Conservation (phyloP, 257 asterid species). For the Solanum appendiculatum region DNA sequence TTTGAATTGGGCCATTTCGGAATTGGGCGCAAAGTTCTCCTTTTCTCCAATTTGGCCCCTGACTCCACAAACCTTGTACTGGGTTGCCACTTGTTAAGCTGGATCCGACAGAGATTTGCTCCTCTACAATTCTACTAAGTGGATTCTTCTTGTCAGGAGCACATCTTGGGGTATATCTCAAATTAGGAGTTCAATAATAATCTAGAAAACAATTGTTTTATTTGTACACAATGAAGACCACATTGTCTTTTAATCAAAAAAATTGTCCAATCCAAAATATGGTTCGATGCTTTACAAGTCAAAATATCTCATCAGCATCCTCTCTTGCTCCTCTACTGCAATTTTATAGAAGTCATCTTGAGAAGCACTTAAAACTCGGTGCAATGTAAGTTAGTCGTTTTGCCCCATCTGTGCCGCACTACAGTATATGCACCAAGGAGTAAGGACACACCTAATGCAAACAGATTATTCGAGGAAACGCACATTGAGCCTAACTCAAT, state of each 20-base stretch:
- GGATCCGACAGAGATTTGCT: neutral
- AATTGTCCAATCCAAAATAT: neutral
- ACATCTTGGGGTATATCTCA: neutral
- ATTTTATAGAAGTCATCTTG: neutral
- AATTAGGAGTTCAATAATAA: neutral
- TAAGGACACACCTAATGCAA: neutral
- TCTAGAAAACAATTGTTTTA: neutral
- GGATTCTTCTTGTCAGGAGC: neutral
- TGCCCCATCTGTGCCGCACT: neutral
- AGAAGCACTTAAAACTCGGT: neutral
- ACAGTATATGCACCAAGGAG: neutral
- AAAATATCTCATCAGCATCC: neutral
- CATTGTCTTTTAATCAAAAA: neutral
- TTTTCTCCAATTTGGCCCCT: neutral
- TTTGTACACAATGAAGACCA: neutral
- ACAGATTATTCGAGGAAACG: neutral
- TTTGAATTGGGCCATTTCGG: neutral
- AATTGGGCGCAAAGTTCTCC: neutral
- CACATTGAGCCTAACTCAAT: neutral
- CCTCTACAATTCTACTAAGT: neutral
- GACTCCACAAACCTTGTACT: neutral
- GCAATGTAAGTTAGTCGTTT: neutral
- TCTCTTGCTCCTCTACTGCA: neutral
- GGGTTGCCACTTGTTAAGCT: neutral
- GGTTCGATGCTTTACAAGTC: neutral